Percentiles rank a stretch among this genome's conserved stretches.
Conservation (phyloP, 768 basidiomycete genomes). For the Kwoniella heveanensis region DNA sequence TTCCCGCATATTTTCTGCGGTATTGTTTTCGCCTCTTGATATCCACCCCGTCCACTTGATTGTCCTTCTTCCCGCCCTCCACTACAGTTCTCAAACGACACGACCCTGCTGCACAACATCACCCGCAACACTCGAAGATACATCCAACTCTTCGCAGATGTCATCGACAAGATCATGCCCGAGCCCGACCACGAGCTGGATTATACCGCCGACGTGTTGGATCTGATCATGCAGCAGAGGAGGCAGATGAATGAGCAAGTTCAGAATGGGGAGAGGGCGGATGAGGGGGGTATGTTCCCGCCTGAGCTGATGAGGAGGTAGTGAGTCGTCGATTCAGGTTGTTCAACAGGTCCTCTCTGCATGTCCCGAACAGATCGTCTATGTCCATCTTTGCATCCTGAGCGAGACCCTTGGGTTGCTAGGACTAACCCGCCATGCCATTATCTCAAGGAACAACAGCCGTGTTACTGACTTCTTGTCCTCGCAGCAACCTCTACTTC, state of each 20-base stretch:
- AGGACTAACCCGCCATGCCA: neutral
- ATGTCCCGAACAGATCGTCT: neutral
- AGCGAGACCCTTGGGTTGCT: too few relatives aligned
- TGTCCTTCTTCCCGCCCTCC: too few relatives aligned
- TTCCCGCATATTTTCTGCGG: too few relatives aligned
- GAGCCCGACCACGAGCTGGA: slow-evolving; percentile 84
- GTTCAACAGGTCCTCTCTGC: neutral
- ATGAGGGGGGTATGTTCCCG: slow-evolving; percentile 68
- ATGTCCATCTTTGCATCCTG: too few relatives aligned
- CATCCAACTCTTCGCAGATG: slow-evolving; percentile 81
- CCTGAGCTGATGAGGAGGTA: slow-evolving; percentile 90
- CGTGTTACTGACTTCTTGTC: neutral
- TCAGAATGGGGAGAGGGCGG: slow-evolving; percentile 35
- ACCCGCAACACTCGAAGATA: slow-evolving; percentile 86
- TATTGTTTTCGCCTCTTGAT: too few relatives aligned
- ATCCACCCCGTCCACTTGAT: too few relatives aligned
- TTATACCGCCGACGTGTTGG: slow-evolving; percentile 90
- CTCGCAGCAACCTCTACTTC: slow-evolving; percentile 87
- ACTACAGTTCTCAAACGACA: slow-evolving; percentile 68
- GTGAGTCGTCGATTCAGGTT: slow-evolving; percentile 67
- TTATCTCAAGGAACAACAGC: too few relatives aligned
- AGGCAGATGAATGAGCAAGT: slow-evolving; percentile 79
- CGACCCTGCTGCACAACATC: slow-evolving; percentile 71
- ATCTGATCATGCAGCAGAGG: slow-evolving; percentile 92
- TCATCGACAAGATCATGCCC: slow-evolving; percentile 87